A percentile compares a stretch with the other conserved stretches of the same genome.
phyloP scores from a whole-genome alignment of 2,329 filamentous ascomycete species.

The Dactylellina sp. region DNA sequence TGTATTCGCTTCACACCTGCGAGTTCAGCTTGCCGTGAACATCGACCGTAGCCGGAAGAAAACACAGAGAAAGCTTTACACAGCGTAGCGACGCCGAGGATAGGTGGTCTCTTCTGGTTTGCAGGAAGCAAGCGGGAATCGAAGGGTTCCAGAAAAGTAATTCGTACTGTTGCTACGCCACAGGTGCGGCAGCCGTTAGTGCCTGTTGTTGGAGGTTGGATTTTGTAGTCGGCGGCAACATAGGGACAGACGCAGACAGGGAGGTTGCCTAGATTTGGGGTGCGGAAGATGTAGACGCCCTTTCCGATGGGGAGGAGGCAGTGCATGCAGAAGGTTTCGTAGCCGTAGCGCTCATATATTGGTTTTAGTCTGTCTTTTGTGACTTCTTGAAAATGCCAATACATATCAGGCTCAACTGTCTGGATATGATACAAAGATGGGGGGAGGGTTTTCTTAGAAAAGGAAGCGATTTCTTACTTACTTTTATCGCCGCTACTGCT shows the following conservation, averaged over 20 bases:
- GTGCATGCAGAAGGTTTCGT: conserved; percentile 33
- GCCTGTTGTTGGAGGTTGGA: too few relatives aligned
- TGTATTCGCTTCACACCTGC: conserved; percentile 6
- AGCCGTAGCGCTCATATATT: conserved; percentile 25
- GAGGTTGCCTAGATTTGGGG: background rate
- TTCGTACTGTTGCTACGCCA: conserved; percentile 15
- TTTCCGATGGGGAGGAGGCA: conserved; percentile 12
- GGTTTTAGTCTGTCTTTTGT: background rate
- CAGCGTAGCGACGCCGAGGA: conserved; percentile 3
- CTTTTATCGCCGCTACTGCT: too few relatives aligned
- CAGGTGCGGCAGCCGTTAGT: conserved; percentile 2
- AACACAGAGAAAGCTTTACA: background rate
- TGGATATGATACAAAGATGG: too few relatives aligned
- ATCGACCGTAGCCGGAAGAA: background rate
- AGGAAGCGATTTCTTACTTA: too few relatives aligned
- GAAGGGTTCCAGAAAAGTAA: conserved; percentile 17
- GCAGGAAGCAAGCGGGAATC: background rate
- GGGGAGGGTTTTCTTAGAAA: too few relatives aligned
- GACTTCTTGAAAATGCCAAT: too few relatives aligned
- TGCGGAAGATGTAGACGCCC: background rate
- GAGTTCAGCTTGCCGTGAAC: background rate
- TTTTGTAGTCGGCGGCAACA: too few relatives aligned
- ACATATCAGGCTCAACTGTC: too few relatives aligned
- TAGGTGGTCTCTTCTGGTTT: background rate
- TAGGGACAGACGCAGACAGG: too few relatives aligned